A percentile compares a stretch with the other conserved stretches of the same genome.
phyloP scores from a whole-genome alignment of 2,329 filamentous ascomycete genomes.

The Alternaria sp. region DNA sequence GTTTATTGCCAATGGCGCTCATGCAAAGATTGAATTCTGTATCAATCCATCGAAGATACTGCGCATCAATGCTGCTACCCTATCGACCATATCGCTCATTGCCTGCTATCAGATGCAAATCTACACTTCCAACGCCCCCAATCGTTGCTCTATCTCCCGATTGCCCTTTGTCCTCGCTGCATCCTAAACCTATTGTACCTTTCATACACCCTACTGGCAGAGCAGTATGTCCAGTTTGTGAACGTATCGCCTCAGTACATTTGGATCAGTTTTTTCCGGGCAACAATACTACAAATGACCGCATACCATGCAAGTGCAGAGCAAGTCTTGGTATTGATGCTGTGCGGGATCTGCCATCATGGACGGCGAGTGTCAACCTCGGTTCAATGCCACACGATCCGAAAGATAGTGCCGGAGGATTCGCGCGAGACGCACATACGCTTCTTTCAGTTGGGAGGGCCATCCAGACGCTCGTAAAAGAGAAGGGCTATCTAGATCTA shows the following conservation, averaged over 20 bases:
- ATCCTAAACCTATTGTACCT: not conserved
- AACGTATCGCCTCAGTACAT: not conserved
- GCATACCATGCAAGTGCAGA: not conserved
- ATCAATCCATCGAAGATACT: not conserved
- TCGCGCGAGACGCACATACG: not conserved
- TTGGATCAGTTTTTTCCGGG: not conserved
- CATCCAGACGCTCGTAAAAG: not conserved
- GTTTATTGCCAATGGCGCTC: not conserved
- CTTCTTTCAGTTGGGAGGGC: not conserved
- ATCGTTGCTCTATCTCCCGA: not conserved
- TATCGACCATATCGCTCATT: not conserved
- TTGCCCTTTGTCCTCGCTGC: not conserved
- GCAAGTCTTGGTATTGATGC: not conserved
- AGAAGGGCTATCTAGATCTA: not conserved
- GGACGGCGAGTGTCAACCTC: not conserved
- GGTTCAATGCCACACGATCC: not conserved
- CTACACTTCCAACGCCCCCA: not conserved
- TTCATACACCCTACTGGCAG: not conserved
- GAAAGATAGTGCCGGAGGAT: not conserved
- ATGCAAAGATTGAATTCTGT: not conserved
- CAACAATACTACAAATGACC: not conserved
- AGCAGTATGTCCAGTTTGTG: not conserved
- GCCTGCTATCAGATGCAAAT: not conserved
- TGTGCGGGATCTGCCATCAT: not conserved
- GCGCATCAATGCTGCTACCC: not conserved